Evolutionary conservation across 108 stramenopile species (phyloP), one percentile per base, ranked within the genome.

Genomic region (Discostella stelligeroides): DNA sequence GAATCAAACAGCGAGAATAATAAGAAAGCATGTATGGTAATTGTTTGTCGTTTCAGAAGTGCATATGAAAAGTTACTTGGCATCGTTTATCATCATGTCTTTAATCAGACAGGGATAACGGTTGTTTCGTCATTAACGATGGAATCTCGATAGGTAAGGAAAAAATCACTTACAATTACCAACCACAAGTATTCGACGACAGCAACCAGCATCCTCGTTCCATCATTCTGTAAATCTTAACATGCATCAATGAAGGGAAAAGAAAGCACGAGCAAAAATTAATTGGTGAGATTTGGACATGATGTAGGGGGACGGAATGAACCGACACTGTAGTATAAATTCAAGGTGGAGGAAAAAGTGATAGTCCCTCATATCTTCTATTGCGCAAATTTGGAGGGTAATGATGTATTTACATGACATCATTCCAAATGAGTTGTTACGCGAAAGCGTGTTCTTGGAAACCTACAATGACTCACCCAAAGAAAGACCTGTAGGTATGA

Each of bases 371-470:
- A 37, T 25, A 41, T 21, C 66, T 72, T 43, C 54, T 66, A 37
- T 80, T 42, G 79, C 79, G 73, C 68, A 75, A 70, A 61, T 27
- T 75, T 80, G 79, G 79, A 80, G 42, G 79, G 79, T 53, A 60
- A 27, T 28, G 63, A 60, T 80, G 66, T 42, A 80, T 42, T 59
- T 46, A 30, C 21, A 42, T 23, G 21, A 46, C 72, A 69, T 50
- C 60, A 53, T 63, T 61, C 79, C 79, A 70, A 76, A 82, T 77
- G 81, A 77, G 75, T 67, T 76, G 76, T 77, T 64, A 65, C 75
- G 71, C 76, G 29, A 4, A 18, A n/a, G 13, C 48, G 27, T 41
- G 7, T 62, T 27, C 30, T 55, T 27, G 47, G 4, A 48, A 27
- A 62, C 43, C 46, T 12, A 39, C 2, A 38, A n/a, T 37, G 72